A percentile compares a stretch with the other conserved stretches of the same genome.
These are phyloP conservation scores for Mollisia scopiformis DNA, from an alignment of 2,329 filamentous ascomycete species.

Conservation along the genomic window DNA sequence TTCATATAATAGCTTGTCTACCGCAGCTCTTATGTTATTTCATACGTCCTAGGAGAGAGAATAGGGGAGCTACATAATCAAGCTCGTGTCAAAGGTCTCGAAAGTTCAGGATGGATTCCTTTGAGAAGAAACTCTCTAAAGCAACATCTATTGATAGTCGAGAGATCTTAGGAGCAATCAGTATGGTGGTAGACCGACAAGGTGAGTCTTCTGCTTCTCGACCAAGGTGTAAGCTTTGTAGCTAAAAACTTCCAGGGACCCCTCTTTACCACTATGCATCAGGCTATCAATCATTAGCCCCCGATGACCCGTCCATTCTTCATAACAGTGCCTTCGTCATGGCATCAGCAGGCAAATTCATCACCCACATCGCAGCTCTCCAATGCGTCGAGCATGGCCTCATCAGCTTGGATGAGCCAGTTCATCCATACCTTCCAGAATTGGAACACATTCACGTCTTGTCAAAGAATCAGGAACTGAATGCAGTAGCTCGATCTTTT, in stretches of 20 bases:
- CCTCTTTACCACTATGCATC: background rate
- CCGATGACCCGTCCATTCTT: background rate
- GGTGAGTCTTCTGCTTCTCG: background rate
- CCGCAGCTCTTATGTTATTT: background rate
- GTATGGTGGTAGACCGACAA: background rate
- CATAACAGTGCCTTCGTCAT: slow-evolving; percentile 32
- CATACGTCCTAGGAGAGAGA: too few species aligned
- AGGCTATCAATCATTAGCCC: background rate
- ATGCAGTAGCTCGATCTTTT: slow-evolving; percentile 17
- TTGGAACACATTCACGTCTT: slow-evolving; percentile 32
- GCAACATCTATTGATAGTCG: background rate
- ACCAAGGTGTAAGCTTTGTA: too few species aligned
- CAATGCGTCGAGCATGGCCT: slow-evolving; percentile 57
- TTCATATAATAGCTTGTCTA: background rate
- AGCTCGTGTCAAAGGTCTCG: too few species aligned
- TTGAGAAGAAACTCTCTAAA: background rate
- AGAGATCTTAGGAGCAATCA: background rate
- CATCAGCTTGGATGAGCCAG: slow-evolving; percentile 50
- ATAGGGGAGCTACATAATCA: too few species aligned
- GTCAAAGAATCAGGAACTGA: slow-evolving; percentile 29
- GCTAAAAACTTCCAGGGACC: background rate
- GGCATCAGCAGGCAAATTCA: slow-evolving; percentile 61
- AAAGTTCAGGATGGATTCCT: background rate
- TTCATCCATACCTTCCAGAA: slow-evolving; percentile 29
- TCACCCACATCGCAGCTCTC: slow-evolving; percentile 55